Percentiles rank a stretch among this genome's conserved stretches.
phyloP scores from a whole-genome alignment of 2,329 filamentous ascomycete species.

The Paecilomyces dactylethromorphus region DNA sequence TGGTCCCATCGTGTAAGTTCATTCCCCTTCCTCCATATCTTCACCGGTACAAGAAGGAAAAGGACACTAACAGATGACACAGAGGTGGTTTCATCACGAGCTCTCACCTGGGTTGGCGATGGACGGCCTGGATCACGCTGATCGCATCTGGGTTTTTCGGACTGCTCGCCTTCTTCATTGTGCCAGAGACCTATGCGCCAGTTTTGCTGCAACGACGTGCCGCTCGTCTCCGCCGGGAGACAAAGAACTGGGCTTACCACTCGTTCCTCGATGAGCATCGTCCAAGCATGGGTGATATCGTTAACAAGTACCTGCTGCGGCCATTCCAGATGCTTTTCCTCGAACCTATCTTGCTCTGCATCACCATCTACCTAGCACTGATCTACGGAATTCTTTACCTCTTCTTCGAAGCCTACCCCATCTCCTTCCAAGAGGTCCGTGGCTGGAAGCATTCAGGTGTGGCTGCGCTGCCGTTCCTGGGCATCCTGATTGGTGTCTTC shows the following conservation, averaged over 20 bases:
- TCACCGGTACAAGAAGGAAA: neutral
- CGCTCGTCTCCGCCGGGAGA: slow-evolving; percentile 40
- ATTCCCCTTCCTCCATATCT: neutral
- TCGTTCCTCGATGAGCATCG: slow-evolving; percentile 35
- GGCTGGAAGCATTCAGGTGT: slow-evolving; percentile 34
- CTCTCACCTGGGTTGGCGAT: slow-evolving; percentile 50
- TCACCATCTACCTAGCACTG: slow-evolving; percentile 36
- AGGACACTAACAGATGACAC: neutral
- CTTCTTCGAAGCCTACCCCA: slow-evolving; percentile 29
- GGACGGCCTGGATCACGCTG: slow-evolving; percentile 52
- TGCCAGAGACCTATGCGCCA: slow-evolving; percentile 47
- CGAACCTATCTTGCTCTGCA: slow-evolving; percentile 40
- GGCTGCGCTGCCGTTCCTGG: slow-evolving; percentile 41
- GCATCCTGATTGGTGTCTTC: slow-evolving; percentile 39
- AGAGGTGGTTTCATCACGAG: slow-evolving; percentile 45
- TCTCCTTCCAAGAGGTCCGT: slow-evolving; percentile 34
- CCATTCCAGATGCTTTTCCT: slow-evolving; percentile 37
- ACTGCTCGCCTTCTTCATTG: slow-evolving; percentile 35
- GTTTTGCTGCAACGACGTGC: slow-evolving; percentile 45
- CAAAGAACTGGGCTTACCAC: slow-evolving; percentile 42
- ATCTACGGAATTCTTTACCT: slow-evolving; percentile 26
- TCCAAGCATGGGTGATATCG: slow-evolving; percentile 25
- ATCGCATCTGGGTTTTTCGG: slow-evolving; percentile 42
- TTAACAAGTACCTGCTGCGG: slow-evolving; percentile 33
- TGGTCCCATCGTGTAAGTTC: slow-evolving; percentile 40